Percentiles rank a stretch among this genome's conserved stretches.
These are phyloP conservation scores for Spongispora temasekensis DNA, from an alignment of 1,284 basidiomycete species.

Conservation along the genomic window DNA sequence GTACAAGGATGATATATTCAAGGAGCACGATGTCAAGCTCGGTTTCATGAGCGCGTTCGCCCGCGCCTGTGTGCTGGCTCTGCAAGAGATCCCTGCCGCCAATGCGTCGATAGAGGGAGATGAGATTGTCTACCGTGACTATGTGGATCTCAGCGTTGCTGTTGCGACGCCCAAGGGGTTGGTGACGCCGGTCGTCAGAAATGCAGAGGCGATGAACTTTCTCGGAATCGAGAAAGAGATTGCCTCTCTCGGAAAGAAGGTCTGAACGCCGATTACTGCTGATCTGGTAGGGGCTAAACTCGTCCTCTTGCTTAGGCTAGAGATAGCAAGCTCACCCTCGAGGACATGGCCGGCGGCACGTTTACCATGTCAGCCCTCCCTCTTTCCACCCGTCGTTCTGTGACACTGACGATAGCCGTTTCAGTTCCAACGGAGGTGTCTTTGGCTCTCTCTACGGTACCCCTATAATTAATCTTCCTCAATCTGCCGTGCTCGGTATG, in stretches of 20 bases:
- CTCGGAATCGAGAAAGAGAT: constrained; percentile 95
- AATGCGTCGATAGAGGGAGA: constrained; percentile 97
- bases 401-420: constrained; percentile 6
- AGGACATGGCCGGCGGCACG: constrained; percentile 96
- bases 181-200: constrained; percentile 95
- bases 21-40: constrained; percentile 94
- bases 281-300: no score
- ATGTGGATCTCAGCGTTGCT: constrained; percentile 92
- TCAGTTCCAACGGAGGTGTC: constrained; percentile 95
- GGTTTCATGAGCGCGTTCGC: constrained; percentile 99
- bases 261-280: constrained; percentile 38
- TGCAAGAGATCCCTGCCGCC: constrained; percentile 92
- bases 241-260: constrained; percentile 88
- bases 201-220: constrained; percentile 86
- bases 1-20: constrained; percentile 93
- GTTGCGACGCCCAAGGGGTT: constrained; percentile 98
- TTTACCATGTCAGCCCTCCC: constrained; percentile 84
- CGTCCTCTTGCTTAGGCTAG: constrained; percentile 83
- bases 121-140: constrained; percentile 95
- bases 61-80: constrained; percentile 81
- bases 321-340: constrained; percentile 92
- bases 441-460: constrained; percentile 97
- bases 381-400: background rate
- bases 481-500: constrained; percentile 95
- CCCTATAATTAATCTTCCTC: constrained; percentile 96